These are phyloP conservation scores for Delonix regia DNA, from an alignment of 306 rosid species.

Conservation along the genomic window DNA sequence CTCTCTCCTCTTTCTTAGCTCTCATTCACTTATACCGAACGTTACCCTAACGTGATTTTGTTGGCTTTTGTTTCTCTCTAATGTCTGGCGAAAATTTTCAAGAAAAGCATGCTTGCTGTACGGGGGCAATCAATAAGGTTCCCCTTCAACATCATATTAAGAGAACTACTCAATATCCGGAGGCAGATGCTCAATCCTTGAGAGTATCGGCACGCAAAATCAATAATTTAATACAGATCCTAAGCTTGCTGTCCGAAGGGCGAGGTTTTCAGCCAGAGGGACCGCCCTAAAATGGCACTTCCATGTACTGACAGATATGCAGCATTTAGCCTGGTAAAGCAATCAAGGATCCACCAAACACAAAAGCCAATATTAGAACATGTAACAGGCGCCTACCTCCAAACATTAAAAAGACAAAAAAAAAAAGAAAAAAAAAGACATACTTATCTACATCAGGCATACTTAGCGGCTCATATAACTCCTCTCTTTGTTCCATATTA, in stretches of 20 bases:
- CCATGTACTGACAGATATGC: constrained; percentile 76
- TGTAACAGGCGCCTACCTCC: background rate
- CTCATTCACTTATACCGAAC: too few species aligned
- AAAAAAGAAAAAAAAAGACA: background rate
- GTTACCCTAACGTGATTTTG: too few species aligned
- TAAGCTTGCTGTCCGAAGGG: constrained; percentile 41
- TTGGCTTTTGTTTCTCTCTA: background rate
- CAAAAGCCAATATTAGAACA: constrained; percentile 2
- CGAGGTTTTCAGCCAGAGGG: constrained; percentile 53
- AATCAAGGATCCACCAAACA: constrained; percentile 36
- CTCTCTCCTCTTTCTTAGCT: too few species aligned
- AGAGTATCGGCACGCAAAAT: background rate
- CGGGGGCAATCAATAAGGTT: too few species aligned
- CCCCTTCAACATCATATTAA: background rate
- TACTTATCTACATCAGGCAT: constrained; percentile 87
- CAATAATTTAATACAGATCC: constrained; percentile 16
- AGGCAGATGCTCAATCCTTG: background rate
- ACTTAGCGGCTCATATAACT: constrained; percentile 75
- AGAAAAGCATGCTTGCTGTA: too few species aligned
- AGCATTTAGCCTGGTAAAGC: constrained; percentile 69
- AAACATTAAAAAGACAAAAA: background rate
- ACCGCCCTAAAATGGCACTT: constrained; percentile 58
- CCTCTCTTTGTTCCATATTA: constrained; percentile 66
- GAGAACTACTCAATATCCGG: background rate
- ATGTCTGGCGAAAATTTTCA: background rate